A percentile compares a stretch with the other conserved stretches of the same genome.
These are phyloP conservation scores for Barnettozyma californica DNA, from an alignment of 805 yeast genomes.

Conservation along the genomic window DNA sequence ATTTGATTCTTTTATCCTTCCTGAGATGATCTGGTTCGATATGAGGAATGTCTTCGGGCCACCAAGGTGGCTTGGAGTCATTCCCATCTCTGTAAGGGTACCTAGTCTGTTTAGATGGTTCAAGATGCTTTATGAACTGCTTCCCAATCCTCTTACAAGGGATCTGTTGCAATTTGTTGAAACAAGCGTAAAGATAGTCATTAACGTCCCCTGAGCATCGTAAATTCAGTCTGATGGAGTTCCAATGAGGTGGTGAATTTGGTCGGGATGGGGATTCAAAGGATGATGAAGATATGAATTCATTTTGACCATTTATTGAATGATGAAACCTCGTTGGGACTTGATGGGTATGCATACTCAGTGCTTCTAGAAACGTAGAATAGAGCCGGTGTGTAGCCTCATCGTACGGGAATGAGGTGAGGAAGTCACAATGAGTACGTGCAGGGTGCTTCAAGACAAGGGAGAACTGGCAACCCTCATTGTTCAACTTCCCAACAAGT, in stretches of 20 bases:
- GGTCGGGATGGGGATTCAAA: neutral
- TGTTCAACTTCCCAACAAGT: neutral
- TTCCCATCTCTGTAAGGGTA: constrained; percentile 57
- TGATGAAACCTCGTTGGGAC: neutral
- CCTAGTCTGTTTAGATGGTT: constrained; percentile 59
- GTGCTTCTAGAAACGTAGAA: neutral
- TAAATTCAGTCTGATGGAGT: neutral
- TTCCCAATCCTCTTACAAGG: constrained; percentile 60
- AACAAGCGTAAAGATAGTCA: neutral
- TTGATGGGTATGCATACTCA: neutral
- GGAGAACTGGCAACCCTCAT: neutral
- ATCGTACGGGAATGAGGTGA: neutral
- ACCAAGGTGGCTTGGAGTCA: constrained; percentile 55
- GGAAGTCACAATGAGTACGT: neutral
- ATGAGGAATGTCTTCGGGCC: constrained; percentile 60
- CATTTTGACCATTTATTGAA: neutral
- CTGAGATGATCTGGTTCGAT: constrained; percentile 70
- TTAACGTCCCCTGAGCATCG: neutral
- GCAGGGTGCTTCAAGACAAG: neutral
- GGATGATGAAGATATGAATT: neutral
- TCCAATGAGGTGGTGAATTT: neutral
- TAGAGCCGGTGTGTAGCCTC: neutral
- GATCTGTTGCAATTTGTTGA: constrained; percentile 30
- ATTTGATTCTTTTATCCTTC: constrained; percentile 47
- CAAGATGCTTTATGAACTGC: constrained; percentile 59